phyloP scores from a whole-genome alignment of 208 protist genomes.

The Strigomonas culicis region DNA sequence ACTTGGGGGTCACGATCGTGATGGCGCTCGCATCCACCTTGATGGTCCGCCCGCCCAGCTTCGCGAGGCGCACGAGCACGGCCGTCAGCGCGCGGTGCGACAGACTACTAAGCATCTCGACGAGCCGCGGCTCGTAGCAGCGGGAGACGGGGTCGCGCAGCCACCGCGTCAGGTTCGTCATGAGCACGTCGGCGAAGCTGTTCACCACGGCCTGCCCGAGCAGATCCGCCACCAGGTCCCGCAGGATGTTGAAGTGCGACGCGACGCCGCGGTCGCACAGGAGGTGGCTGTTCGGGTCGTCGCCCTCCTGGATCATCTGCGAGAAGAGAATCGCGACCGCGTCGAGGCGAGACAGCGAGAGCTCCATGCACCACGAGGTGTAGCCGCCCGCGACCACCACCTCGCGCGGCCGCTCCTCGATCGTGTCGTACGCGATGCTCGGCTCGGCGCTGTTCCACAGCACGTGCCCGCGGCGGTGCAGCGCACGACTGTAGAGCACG shows the following conservation, averaged over 20 bases:
- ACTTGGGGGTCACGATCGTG: constrained; percentile 77
- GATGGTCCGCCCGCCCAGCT: constrained; percentile 79
- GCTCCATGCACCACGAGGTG: constrained; percentile 81
- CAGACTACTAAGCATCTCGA: constrained; percentile 70
- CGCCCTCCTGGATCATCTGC: constrained; percentile 84
- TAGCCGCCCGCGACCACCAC: constrained; percentile 83
- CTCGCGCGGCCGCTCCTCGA: constrained; percentile 75
- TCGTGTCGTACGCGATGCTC: constrained; percentile 58
- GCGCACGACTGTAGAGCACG: constrained; percentile 72
- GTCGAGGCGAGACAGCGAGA: constrained; percentile 80
- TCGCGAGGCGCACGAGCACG: constrained; percentile 76
- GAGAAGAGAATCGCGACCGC: constrained; percentile 88
- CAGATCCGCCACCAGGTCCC: constrained; percentile 82
- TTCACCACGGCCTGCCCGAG: constrained; percentile 69
- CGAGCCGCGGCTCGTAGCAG: constrained; percentile 83
- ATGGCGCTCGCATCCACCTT: constrained; percentile 73
- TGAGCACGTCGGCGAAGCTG: constrained; percentile 58
- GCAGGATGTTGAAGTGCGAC: constrained; percentile 88
- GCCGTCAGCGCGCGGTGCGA: constrained; percentile 76
- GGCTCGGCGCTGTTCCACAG: constrained; percentile 78
- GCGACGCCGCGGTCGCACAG: constrained; percentile 80
- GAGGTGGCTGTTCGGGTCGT: constrained; percentile 65
- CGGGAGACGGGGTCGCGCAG: constrained; percentile 71
- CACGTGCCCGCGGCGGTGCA: constrained; percentile 69
- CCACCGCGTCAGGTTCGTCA: constrained; percentile 83